phyloP scores from a whole-genome alignment of 768 basidiomycete genomes.

The Boletus rex-veris region DNA sequence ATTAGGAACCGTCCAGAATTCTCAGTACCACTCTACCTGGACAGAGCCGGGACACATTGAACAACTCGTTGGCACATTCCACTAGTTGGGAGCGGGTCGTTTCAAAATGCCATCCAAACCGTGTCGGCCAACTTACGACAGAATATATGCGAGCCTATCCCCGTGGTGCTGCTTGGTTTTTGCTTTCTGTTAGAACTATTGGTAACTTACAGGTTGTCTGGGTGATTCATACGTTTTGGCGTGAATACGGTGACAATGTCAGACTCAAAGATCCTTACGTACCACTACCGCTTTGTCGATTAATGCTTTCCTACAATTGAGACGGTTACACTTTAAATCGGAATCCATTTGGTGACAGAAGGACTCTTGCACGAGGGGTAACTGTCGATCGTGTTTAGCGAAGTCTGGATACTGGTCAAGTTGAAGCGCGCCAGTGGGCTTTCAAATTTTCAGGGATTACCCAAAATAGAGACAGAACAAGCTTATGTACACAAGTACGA shows the following conservation, averaged over 20 bases:
- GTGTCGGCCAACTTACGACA: slow-evolving; percentile 47
- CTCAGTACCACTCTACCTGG: slow-evolving; percentile 48
- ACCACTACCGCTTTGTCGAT: slow-evolving; percentile 85
- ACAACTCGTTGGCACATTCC: slow-evolving; percentile 81
- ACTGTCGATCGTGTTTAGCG: not conserved
- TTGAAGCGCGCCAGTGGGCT: not conserved
- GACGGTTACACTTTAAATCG: slow-evolving; percentile 75
- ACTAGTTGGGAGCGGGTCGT: slow-evolving; percentile 39
- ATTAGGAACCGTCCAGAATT: slow-evolving; percentile 1
- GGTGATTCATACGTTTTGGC: slow-evolving; percentile 10
- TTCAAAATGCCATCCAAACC: not conserved
- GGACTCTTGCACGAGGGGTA: not conserved
- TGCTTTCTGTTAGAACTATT: not conserved
- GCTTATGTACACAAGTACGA: slow-evolving; percentile 23
- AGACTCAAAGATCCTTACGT: slow-evolving; percentile 33
- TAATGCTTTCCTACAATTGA: slow-evolving; percentile 65
- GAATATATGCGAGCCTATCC: slow-evolving; percentile 80
- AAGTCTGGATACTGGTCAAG: not conserved
- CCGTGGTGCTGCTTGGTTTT: not conserved
- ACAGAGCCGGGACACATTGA: slow-evolving; percentile 72
- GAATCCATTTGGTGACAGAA: slow-evolving; percentile 52
- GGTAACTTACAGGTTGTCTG: slow-evolving; percentile 54
- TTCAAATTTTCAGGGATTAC: slow-evolving; percentile 1
- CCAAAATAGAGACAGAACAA: slow-evolving; percentile 21
- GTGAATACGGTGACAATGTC: slow-evolving; percentile 1